A percentile compares a stretch with the other conserved stretches of the same genome.
phyloP scores from a whole-genome alignment of 176 grass and related monocot genomes.

The Alloteropsis semialata region DNA sequence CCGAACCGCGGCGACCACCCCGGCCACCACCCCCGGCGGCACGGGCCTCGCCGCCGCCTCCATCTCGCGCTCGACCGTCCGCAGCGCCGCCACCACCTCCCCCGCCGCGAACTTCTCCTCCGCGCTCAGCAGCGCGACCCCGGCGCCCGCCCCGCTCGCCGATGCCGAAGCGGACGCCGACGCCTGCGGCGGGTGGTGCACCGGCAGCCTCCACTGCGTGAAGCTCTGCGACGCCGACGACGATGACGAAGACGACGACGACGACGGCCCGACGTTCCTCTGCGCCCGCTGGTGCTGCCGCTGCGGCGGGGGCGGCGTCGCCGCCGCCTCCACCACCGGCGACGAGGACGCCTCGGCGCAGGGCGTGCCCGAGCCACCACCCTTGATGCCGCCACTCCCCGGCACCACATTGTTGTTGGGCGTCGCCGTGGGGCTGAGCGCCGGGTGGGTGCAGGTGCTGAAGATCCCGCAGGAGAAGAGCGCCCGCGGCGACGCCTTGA shows the following conservation, averaged over 20 bases:
- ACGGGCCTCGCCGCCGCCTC: conserved; percentile 26
- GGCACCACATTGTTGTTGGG: conserved; percentile 28
- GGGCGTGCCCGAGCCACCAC: background rate
- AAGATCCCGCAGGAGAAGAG: conserved; percentile 84
- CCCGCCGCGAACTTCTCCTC: conserved; percentile 64
- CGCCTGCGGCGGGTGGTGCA: conserved; percentile 63
- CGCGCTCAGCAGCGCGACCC: conserved; percentile 3
- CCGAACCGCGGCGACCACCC: conserved; percentile 55
- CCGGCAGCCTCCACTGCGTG: conserved; percentile 77
- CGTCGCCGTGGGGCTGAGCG: conserved; percentile 57
- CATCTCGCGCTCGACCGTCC: conserved; percentile 50
- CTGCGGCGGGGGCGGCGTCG: conserved; percentile 1
- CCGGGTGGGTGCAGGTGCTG: conserved; percentile 74
- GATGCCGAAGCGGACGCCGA: background rate
- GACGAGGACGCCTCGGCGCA: conserved; percentile 28
- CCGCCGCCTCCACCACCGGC: conserved; percentile 1
- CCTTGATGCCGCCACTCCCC: background rate
- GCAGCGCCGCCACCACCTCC: conserved; percentile 46
- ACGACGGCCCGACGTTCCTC: conserved; percentile 28
- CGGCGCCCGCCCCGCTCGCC: background rate
- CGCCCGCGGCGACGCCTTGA: conserved; percentile 68
- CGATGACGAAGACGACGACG: conserved; percentile 60
- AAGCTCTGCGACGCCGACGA: conserved; percentile 84
- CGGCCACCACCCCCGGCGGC: conserved; percentile 42
- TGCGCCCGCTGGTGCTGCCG: background rate